These are phyloP conservation scores for Tremellales sp. DNA, from an alignment of 1,284 basidiomycete species.

Conservation along the genomic window DNA sequence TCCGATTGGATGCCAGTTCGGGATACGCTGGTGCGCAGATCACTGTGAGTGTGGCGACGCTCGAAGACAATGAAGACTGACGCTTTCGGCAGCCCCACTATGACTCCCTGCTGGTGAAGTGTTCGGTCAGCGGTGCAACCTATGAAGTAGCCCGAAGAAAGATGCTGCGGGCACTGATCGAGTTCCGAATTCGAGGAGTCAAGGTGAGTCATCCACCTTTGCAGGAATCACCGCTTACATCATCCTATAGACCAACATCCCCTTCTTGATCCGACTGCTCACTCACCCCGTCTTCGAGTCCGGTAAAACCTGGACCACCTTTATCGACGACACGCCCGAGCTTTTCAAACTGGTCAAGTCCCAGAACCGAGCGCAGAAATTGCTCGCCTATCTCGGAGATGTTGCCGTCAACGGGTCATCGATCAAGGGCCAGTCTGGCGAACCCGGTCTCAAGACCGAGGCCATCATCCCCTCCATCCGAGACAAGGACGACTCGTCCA, in stretches of 20 bases:
- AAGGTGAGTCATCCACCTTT: slow-evolving; percentile 57
- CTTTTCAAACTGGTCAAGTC: slow-evolving; percentile 97
- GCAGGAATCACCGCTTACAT: slow-evolving; percentile 4
- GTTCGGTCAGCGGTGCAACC: slow-evolving; percentile 91
- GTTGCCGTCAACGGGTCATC: slow-evolving; percentile 95
- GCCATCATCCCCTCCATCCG: slow-evolving; percentile 77
- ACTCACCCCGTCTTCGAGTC: slow-evolving; percentile 97
- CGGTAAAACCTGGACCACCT: slow-evolving; percentile 98
- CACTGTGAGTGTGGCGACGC: slow-evolving; percentile 59
- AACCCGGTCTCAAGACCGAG: slow-evolving; percentile 90
- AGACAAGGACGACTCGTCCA: slow-evolving; percentile 69
- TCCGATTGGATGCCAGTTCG: slow-evolving; percentile 93
- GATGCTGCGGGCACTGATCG: slow-evolving; percentile 97
- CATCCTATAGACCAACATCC: slow-evolving; percentile 83
- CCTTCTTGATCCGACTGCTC: slow-evolving; percentile 95
- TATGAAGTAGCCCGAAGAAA: slow-evolving; percentile 98
- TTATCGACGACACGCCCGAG: slow-evolving; percentile 98
- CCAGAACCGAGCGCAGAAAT: slow-evolving; percentile 97
- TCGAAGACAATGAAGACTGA: neutral
- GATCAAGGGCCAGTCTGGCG: slow-evolving; percentile 71
- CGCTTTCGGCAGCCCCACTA: slow-evolving; percentile 72
- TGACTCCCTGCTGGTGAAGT: slow-evolving; percentile 96
- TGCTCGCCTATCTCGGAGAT: slow-evolving; percentile 95
- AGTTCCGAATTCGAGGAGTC: slow-evolving; percentile 99
- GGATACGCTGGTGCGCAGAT: slow-evolving; percentile 99